Evolutionary conservation across 805 yeast species (phyloP).

Genomic region (Brettanomyces custersianus): DNA sequence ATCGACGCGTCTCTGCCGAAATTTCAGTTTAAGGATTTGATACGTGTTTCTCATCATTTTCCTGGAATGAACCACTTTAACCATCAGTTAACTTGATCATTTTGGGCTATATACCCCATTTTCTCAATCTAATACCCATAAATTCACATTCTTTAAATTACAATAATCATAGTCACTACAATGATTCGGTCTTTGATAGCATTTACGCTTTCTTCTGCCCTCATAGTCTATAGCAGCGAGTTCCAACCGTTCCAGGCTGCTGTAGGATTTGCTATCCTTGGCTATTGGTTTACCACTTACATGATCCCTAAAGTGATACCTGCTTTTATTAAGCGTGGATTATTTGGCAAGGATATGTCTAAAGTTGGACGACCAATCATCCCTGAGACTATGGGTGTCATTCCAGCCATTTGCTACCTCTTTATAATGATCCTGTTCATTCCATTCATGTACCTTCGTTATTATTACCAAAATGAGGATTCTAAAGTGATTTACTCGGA

Average conservation of each 20-base stretch:
- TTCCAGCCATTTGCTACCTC: constrained; percentile 72
- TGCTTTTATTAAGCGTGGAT: constrained; percentile 66
- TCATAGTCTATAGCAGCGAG: constrained; percentile 5
- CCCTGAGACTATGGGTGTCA: constrained; percentile 92
- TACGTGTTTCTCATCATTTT: no score
- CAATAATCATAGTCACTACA: no score
- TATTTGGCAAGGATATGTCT: constrained; percentile 78
- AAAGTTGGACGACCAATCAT: constrained; percentile 66
- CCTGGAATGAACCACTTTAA: no score
- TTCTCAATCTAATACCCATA: no score
- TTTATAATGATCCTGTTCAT: constrained; percentile 76
- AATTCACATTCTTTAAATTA: no score
- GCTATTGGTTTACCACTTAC: constrained; percentile 48
- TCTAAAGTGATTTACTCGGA: constrained; percentile 9
- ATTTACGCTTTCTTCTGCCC: constrained; percentile 6
- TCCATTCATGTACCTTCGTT: constrained; percentile 79
- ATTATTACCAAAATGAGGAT: constrained; percentile 38
- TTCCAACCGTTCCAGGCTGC: constrained; percentile 48
- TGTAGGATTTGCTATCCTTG: constrained; percentile 57
- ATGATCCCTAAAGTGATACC: constrained; percentile 64
- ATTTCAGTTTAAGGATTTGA: no score
- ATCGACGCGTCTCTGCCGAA: no score
- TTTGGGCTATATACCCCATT: no score
- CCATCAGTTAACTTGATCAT: no score
- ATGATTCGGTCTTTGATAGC: no score